Evolutionary conservation across 192 early-diverging fungal genomes (phyloP).

Genomic region (Dissophora globulifera): DNA sequence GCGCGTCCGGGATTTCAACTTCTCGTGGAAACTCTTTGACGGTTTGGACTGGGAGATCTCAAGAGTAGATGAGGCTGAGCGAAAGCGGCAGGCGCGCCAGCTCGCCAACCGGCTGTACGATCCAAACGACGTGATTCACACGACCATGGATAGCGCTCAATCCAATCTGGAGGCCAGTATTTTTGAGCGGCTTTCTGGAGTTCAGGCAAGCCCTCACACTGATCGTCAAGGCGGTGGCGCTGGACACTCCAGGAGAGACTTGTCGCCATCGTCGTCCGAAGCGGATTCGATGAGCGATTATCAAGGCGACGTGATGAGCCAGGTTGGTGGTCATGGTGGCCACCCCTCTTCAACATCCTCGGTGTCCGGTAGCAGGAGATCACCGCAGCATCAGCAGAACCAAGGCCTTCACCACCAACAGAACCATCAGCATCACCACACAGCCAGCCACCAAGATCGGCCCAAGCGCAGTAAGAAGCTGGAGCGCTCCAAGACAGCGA

Average conservation of each 20-base stretch:
- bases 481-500: constrained; percentile 56
- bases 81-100: constrained; percentile 53
- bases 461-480: constrained; percentile 46
- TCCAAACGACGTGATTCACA: constrained; percentile 32
- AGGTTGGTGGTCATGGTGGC: constrained; percentile 16
- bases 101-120: constrained; percentile 40
- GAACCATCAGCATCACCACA: constrained; percentile 28
- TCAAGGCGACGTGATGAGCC: constrained; percentile 40
- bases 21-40: constrained; percentile 73
- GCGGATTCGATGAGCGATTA: constrained; percentile 40
- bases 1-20: constrained; percentile 67
- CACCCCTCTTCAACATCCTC: constrained; percentile 25
- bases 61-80: constrained; percentile 45
- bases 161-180: constrained; percentile 50
- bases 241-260: constrained; percentile 4
- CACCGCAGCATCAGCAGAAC: constrained; percentile 2
- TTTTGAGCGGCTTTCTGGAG: constrained; percentile 40
- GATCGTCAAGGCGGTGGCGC: constrained; percentile 14
- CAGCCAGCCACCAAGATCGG: constrained; percentile 12
- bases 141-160: constrained; percentile 35
- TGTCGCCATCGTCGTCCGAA: constrained; percentile 35
- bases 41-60: constrained; percentile 74
- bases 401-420: too few relatives aligned
- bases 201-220: constrained; percentile 20
- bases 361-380: constrained; percentile 5